Percentiles rank a stretch among this genome's conserved stretches.
These are phyloP conservation scores for Psophocarpus tetragonolobus DNA, from an alignment of 306 rosid species.

Conservation along the genomic window DNA sequence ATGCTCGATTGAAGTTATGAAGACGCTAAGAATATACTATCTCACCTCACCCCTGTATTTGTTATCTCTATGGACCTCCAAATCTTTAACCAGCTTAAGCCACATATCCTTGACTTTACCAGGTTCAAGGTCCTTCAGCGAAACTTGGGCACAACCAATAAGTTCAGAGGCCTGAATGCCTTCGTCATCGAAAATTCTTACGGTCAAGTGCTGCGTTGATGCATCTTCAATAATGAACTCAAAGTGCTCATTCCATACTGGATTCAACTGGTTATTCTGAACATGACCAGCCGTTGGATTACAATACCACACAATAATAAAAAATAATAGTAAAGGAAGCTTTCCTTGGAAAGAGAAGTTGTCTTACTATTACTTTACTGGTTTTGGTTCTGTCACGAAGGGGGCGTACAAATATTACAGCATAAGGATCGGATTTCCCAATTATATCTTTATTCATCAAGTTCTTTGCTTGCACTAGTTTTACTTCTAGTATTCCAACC, in stretches of 20 bases:
- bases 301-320: not conserved
- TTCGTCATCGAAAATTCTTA: conserved; percentile 84
- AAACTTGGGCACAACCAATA: conserved; percentile 72
- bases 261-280: conserved; percentile 88
- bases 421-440: conserved; percentile 95
- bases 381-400: conserved; percentile 68
- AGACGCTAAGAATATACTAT: not conserved
- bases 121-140: conserved; percentile 72
- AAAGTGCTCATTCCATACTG: conserved; percentile 93
- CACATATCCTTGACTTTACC: conserved; percentile 86
- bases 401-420: conserved; percentile 76
- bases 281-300: conserved; percentile 18
- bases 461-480: conserved; percentile 87
- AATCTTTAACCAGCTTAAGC: conserved; percentile 82
- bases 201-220: conserved; percentile 75
- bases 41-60: conserved; percentile 91
- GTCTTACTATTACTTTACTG: conserved; percentile 79
- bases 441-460: conserved; percentile 72
- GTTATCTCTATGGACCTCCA: conserved; percentile 77
- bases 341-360: conserved; percentile 11
- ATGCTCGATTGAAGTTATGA: not conserved
- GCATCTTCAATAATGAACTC: conserved; percentile 80
- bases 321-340: conserved; percentile 3
- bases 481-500: conserved; percentile 78
- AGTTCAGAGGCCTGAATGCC: conserved; percentile 81